Evolutionary conservation across 139 green algal species (phyloP), one percentile per base, ranked within the genome.

Genomic region (Tetradesmus lagerheimii): DNA sequence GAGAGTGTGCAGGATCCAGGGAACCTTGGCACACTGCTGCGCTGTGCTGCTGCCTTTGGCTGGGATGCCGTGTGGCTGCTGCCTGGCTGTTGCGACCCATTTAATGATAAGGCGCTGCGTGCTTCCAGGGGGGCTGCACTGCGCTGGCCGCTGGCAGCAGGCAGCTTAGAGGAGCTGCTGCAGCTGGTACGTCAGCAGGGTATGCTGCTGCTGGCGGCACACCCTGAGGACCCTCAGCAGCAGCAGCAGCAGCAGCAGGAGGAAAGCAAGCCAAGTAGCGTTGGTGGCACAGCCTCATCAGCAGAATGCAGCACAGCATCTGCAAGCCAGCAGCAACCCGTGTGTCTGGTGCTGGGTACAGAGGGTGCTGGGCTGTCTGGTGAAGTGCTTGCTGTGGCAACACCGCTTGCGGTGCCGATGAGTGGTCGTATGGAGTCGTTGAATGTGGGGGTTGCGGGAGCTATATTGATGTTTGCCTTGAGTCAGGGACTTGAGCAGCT

Each of bases 361-460:
- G 97, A 99, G 88, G 96, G 97, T 11, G 92, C 94, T 85, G 97
- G 97, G 1, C 67, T 99, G 53, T 96, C 93, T 2, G 4, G 35
- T 9, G 90, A 76, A 15, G 89, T 94, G 20, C 85, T 90, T 39
- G 29, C 62, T 39, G 18, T 34, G 3, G 97, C 94, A 74, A 39
- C 4, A 0, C 66, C 89, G 0, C 57, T 98, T n/a, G 89, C 82
- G 12, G 93, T 98, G 0, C 96, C 97, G 25, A 97, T 98, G 95
- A 74, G 41, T 31, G 34, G 38, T 47, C 15, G 31, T 0, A 97
- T 98, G 96, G 96, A 98, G 90, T 95, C 86, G 1, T 85, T 98
- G 23, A 98, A 98, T 90, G 97, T 98, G 6, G 93, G 92, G 23
- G 93, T 96, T 25, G 96, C 96, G 25, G 96, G 96, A 0, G 84